Conservation (phyloP, 257 asterid species). For the Pogostemon cablin region DNA sequence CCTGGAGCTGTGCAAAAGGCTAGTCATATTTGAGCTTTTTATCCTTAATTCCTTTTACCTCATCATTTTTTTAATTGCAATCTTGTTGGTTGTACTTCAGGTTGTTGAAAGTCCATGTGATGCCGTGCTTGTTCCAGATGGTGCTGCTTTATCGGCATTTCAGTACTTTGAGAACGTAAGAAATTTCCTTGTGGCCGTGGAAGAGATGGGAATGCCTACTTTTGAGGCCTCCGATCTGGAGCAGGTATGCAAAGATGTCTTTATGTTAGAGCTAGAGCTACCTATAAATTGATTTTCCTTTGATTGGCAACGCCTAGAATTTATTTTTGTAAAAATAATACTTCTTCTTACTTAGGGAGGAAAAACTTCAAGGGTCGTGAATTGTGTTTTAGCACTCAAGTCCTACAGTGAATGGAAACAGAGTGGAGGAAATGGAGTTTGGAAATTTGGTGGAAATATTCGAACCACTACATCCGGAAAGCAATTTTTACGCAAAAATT, state of each 20-base stretch:
- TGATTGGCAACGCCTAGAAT: background rate
- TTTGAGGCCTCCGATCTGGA: constrained; percentile 96
- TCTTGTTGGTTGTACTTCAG: constrained; percentile 41
- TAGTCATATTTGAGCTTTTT: background rate
- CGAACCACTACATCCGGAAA: constrained; percentile 59
- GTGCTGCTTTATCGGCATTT: constrained; percentile 87
- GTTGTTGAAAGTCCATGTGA: constrained; percentile 84
- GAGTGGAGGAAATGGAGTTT: constrained; percentile 65
- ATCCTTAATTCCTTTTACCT: background rate
- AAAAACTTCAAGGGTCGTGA: constrained; percentile 79
- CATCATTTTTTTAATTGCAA: constrained; percentile 7
- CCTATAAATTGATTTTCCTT: too few relatives aligned
- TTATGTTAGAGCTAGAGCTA: too few relatives aligned
- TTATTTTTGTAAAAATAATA: background rate
- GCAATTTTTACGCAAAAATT: constrained; percentile 70
- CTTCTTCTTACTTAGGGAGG: constrained; percentile 64
- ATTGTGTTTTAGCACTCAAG: constrained; percentile 81
- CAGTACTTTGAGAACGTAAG: constrained; percentile 91
- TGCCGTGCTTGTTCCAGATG: constrained; percentile 66
- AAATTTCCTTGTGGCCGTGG: constrained; percentile 84
- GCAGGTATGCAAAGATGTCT: constrained; percentile 51
- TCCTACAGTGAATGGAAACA: constrained; percentile 79
- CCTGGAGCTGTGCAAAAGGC: constrained; percentile 95
- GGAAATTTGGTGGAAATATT: constrained; percentile 89
- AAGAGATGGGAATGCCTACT: constrained; percentile 83